Evolutionary conservation across 2,329 filamentous ascomycete species (phyloP), one percentile per base, ranked within the genome.

Genomic region (Epichloe hybrida): DNA sequence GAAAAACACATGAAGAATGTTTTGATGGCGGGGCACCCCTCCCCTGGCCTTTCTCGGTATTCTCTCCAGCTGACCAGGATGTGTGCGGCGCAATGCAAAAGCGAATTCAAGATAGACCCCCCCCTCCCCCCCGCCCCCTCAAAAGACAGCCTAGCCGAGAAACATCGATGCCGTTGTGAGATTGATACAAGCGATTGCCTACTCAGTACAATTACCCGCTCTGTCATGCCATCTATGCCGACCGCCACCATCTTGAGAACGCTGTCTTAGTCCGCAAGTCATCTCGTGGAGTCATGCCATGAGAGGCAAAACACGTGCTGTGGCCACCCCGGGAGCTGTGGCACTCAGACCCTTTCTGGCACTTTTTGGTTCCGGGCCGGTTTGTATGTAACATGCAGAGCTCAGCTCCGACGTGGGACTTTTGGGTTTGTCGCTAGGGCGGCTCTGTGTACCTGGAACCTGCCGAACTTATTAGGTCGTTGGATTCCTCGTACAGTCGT

Each of bases 331-430:
- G 21, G 11, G 21, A 42, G 49, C 45, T 36, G 51, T 50, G 46
- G 48, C 37, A 49, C 46, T 47, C 50, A 51, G 49, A 55, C 43
- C 17, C 50, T 50, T 45, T 48, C 51, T 46, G 51, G 17, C 50
- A 36, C 37, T 17, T 17, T 12, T 34, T 46, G 45, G 36, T 51
- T 41, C 37, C 37, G 31, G 50, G 41, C 35, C 46, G 38, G 35
- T 41, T 52, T 17, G 17, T 50, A 45, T 17, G 17, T 50, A 45
- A 44, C 49, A 54, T 44, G 50, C 54, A 51, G 48, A 53, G 55
- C 54, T 53, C 55, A 54, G 57, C 55, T 56, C 55, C 51, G 52
- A 40, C 53, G 44, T 53, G 53, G 56, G 42, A 46, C 48, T 53
- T 53, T 54, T 57, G 55, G 55, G 35, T 2, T 46, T 50, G 52